These are phyloP conservation scores for Chenopodium formosanum DNA, from an alignment of 148 eudicot species.

Conservation along the genomic window DNA sequence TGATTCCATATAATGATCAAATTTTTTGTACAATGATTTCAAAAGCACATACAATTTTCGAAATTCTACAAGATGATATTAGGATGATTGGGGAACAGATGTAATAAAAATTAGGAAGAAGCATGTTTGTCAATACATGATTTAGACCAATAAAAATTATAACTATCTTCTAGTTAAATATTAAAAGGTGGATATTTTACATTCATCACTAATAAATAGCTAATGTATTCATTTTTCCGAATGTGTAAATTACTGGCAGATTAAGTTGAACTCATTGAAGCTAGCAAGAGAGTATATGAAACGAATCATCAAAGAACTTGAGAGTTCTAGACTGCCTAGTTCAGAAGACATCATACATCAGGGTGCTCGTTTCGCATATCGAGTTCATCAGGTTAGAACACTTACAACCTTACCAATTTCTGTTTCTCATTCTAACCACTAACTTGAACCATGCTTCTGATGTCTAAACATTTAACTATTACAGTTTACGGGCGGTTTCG, in stretches of 20 bases:
- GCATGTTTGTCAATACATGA: no score
- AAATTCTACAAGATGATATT: no score
- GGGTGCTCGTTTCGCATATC: slow-evolving; percentile 76
- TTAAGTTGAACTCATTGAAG: slow-evolving; percentile 59
- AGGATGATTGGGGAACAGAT: no score
- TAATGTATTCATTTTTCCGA: background rate
- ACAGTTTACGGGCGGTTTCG: slow-evolving; percentile 84
- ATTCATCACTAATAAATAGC: no score
- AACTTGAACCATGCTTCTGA: background rate
- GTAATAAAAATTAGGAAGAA: no score
- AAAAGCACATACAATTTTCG: no score
- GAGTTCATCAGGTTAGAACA: slow-evolving; percentile 75
- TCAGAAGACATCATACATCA: slow-evolving; percentile 59
- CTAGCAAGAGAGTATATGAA: slow-evolving; percentile 64
- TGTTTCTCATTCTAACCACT: background rate
- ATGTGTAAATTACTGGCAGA: slow-evolving; percentile 31
- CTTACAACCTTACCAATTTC: background rate
- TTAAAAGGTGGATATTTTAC: no score
- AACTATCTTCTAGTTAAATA: no score
- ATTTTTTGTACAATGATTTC: no score
- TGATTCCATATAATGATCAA: no score
- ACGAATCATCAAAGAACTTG: slow-evolving; percentile 51
- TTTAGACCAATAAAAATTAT: no score
- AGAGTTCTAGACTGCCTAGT: slow-evolving; percentile 37
- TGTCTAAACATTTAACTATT: background rate